A percentile compares a stretch with the other conserved stretches of the same genome.
Conservation (phyloP, 805 yeast genomes). For the Candida khao-thaluensis region DNA sequence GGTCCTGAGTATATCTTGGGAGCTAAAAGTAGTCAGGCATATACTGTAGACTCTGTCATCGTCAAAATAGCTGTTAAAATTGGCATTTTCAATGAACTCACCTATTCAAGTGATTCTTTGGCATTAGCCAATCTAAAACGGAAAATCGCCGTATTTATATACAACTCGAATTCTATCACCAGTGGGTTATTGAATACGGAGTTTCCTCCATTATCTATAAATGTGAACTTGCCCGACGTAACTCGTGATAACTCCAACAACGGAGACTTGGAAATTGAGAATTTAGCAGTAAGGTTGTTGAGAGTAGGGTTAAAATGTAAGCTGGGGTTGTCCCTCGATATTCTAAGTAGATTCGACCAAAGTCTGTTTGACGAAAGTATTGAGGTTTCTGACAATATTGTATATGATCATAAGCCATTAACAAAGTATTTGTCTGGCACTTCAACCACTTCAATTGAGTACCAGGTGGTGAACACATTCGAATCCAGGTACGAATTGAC, state of each 20-base stretch:
- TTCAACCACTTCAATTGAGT: neutral
- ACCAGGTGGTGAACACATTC: conserved; percentile 8
- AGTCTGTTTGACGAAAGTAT: neutral
- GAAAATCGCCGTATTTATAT: conserved; percentile 10
- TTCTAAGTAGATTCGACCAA: neutral
- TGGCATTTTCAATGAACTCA: conserved; percentile 12
- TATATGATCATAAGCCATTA: neutral
- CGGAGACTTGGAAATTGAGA: conserved; percentile 9
- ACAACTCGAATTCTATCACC: conserved; percentile 1
- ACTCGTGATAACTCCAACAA: conserved; percentile 10
- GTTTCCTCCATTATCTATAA: neutral
- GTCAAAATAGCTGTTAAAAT: conserved; percentile 8
- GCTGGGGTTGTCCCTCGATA: neutral
- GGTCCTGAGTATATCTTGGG: conserved; percentile 51
- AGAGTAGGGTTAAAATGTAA: neutral
- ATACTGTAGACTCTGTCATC: conserved; percentile 8
- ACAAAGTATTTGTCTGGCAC: too few species aligned
- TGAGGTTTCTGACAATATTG: neutral
- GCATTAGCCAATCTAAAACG: conserved; percentile 10
- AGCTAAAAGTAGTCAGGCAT: conserved; percentile 5
- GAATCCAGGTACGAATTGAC: conserved; percentile 1
- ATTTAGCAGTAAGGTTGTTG: conserved; percentile 6
- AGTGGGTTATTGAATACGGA: conserved; percentile 11
- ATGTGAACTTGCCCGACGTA: conserved; percentile 9
- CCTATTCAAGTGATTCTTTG: neutral